Conservation (phyloP, 202 grass and related monocot species). For the Hordeum pubiflorum region DNA sequence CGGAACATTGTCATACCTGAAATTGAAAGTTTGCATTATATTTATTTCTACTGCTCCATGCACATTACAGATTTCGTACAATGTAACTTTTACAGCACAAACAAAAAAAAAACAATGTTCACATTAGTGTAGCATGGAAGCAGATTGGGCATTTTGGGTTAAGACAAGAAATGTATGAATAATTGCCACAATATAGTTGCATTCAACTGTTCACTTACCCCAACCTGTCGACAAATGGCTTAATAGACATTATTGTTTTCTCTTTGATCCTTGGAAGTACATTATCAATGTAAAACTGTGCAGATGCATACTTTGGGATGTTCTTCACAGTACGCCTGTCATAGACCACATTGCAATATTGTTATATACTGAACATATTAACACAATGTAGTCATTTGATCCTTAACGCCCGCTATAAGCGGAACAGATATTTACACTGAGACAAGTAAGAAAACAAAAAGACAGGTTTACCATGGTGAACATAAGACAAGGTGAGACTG, state of each 20-base stretch:
- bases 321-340: constrained; percentile 92
- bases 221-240: constrained; percentile 92
- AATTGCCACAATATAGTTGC: constrained; percentile 6
- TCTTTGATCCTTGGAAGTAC: constrained; percentile 97
- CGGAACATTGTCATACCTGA: constrained; percentile 78
- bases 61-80: not conserved
- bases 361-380: not conserved
- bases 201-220: constrained; percentile 58
- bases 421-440: not conserved
- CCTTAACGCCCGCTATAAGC: not conserved
- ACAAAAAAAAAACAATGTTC: not conserved
- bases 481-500: not conserved
- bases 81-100: not conserved
- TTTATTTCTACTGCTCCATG: not conserved
- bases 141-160: not conserved
- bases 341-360: constrained; percentile 3
- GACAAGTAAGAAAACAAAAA: not conserved
- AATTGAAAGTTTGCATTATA: constrained; percentile 12
- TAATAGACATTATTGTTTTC: constrained; percentile 98
- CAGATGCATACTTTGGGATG: constrained; percentile 93
- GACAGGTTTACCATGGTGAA: not conserved
- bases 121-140: not conserved
- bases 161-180: not conserved
- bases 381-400: not conserved
- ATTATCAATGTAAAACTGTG: constrained; percentile 97